Base-by-base conservation (phyloP, 2,329 filamentous ascomycete species). In the Colletotrichum endophyticum region DNA sequence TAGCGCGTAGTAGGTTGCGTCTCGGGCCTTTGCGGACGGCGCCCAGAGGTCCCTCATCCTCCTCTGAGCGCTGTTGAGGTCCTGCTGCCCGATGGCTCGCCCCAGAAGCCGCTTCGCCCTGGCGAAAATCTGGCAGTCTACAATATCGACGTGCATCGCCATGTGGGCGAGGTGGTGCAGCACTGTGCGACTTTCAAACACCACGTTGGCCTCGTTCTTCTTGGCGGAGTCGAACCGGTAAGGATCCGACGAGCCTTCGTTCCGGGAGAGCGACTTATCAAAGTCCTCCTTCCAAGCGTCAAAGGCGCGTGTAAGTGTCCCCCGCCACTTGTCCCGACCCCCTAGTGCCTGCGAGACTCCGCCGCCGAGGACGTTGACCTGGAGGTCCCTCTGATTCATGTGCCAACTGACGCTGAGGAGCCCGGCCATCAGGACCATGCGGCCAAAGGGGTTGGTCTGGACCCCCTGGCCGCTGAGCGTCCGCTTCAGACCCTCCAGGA, bases 81-180 rank as follows among this genome's bases (percentile, higher is more conserved):
- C 97, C 77, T 95, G 92, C 3, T 92, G 89, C 2, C 95, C 96
- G 77, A 99, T 98, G 1, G 94, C 93, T 63, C 96, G 93, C 27
- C 97, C 96, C 6, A 99, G 91, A 3, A 98, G 90, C 34, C 96
- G 91, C 80, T 94, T 95, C 2, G 96, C 95, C 11, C 96, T 93
- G 7, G 96, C 97, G 84, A 97, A 98, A 79, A 99, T 98, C 85
- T 99, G 96, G 81, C 96, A 96, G 84, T 99, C 96, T n/a, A 98
- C 95, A 70, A 99, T 95, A 82, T 99, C 96, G 28, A 98, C 96
- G 82, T 99, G 96, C 91, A 98, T 98, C 5, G 96, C 95, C 95
- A 99, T 98, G 84, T 99, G 97, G 1, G 97, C 97, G 15, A 99
- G 88, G 81, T 98, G 95, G 82, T 99, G 96, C 61, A 99, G 88